Conservation (phyloP, 768 basidiomycete species). For the Pulveroboletus sp. region DNA sequence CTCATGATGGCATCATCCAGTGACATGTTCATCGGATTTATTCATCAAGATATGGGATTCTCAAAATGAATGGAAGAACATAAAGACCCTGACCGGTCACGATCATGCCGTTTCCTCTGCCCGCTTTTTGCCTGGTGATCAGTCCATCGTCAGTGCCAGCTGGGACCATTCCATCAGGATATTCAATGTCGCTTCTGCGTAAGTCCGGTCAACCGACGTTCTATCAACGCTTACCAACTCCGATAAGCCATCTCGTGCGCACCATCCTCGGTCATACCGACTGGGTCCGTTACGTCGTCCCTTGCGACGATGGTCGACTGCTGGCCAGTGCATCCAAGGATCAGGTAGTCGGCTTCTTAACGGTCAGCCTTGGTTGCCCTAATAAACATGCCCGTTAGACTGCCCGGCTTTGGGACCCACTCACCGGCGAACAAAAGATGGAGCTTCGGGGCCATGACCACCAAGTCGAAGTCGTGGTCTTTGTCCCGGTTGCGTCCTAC, state of each 20-base stretch:
- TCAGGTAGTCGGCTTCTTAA: conserved; percentile 51
- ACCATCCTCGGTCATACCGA: conserved; percentile 78
- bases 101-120: conserved; percentile 90
- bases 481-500: conserved; percentile 77
- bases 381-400: conserved; percentile 47
- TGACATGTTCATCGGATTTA: conserved; percentile 78
- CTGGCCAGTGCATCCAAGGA: conserved; percentile 84
- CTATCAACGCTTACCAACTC: conserved; percentile 9
- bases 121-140: conserved; percentile 82
- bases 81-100: conserved; percentile 83
- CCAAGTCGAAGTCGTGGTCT: conserved; percentile 77
- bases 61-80: conserved; percentile 86
- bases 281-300: conserved; percentile 75
- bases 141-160: conserved; percentile 81
- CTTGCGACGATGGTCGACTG: conserved; percentile 69
- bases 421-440: conserved; percentile 72
- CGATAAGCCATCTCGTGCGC: conserved; percentile 63
- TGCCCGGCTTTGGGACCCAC: conserved; percentile 70
- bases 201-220: conserved; percentile 27
- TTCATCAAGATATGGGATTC: conserved; percentile 94
- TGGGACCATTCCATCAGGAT: conserved; percentile 83
- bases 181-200: conserved; percentile 88
- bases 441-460: conserved; percentile 89
- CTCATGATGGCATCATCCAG: conserved; percentile 12
- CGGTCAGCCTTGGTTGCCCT: background rate